Evolutionary conservation across 2,329 filamentous ascomycete species (phyloP), one percentile per base, ranked within the genome.

Genomic region (Apiospora aurea): DNA sequence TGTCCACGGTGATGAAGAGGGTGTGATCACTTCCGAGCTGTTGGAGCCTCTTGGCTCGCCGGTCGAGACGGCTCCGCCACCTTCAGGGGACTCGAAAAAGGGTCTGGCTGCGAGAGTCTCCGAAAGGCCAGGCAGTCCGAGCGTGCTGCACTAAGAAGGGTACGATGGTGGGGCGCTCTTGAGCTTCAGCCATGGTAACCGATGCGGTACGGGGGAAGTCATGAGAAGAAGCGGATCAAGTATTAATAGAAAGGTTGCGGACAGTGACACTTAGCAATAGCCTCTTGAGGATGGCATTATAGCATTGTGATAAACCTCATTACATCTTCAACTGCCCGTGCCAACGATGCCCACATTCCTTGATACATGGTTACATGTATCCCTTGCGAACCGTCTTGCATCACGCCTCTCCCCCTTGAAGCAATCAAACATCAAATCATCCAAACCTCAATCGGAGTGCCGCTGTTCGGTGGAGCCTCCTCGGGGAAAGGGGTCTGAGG

Each of bases 1-100:
- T 64, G 34, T n/a, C 21, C 1, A n/a, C 18, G 18, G 18, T 4
- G 29, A 10, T 2, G 57, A 41, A 14, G 34, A 11, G 57, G 57
- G 7, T 41, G 57, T 64, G 34, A 64, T 64, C 6, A 64, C 57
- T 64, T 64, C 57, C 34, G 57, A 64, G 18, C 5, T 64, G 18
- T 21, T 64, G 57, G 57, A 64, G 57, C 34, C 57, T 2, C 57
- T 64, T 64, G 57, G 41, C 29, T 64, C 57, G 34, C 57, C 53
- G 18, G 8, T 21, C 5, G 8, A 64, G 18, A 21, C 57, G 18
- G 34, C 57, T 24, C 57, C 57, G 21, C 29, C 18, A n/a, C 57
- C 29, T n/a, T 8, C 57, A 41, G 57, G 21, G 34, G 57, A 64
- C 21, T 64, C 34, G 57, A 64, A 64, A 34, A 64, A 64, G 34